Conservation (phyloP, 306 rosid species). For the Erythrophleum fordii region DNA sequence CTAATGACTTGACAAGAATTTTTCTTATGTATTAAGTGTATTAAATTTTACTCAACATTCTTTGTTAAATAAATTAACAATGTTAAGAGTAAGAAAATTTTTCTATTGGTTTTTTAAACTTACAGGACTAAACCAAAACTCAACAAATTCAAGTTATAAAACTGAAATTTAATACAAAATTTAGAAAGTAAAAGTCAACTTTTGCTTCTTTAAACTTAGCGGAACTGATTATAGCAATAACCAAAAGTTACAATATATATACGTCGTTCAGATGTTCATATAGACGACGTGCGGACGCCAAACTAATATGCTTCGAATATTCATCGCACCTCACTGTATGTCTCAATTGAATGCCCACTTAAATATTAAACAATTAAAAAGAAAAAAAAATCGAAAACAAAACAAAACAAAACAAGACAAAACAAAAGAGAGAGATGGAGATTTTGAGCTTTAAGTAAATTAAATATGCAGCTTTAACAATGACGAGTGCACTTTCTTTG, state of each 20-base stretch:
- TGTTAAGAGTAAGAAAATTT: too few relatives aligned
- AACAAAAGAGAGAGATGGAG: neutral
- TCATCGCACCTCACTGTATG: constrained; percentile 28
- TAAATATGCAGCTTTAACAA: constrained; percentile 18
- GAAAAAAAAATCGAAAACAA: neutral
- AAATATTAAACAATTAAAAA: neutral
- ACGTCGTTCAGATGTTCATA: neutral
- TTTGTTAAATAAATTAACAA: too few relatives aligned
- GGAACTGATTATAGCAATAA: neutral
- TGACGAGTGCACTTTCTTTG: constrained; percentile 47
- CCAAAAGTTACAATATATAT: neutral
- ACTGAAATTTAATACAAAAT: too few relatives aligned
- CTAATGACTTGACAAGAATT: neutral
- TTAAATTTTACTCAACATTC: neutral
- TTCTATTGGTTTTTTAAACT: too few relatives aligned
- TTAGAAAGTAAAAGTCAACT: too few relatives aligned
- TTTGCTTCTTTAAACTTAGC: too few relatives aligned
- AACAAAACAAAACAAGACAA: neutral
- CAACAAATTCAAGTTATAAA: too few relatives aligned
- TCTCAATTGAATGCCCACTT: constrained; percentile 38
- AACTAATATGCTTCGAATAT: constrained; percentile 41
- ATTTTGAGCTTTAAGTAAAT: constrained; percentile 1
- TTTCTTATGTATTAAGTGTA: too few relatives aligned
- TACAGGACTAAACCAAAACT: too few relatives aligned
- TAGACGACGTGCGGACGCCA: neutral